These are phyloP conservation scores for Termitomyces sp. DNA, from an alignment of 768 basidiomycete species.

Conservation along the genomic window DNA sequence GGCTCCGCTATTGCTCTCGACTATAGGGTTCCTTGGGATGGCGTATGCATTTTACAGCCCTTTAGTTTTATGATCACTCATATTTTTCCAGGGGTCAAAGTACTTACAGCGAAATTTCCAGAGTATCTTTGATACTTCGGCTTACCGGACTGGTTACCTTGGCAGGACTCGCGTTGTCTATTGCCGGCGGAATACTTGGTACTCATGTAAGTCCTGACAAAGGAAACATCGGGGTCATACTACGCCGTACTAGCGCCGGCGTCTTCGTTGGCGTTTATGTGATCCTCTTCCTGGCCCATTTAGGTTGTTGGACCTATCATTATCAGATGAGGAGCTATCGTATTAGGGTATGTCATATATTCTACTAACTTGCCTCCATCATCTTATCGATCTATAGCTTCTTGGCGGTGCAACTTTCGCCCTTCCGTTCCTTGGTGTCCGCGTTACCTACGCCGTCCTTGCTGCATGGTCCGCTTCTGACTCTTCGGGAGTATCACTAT, in stretches of 20 bases:
- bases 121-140: constrained; percentile 33
- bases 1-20: constrained; percentile 34
- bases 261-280: constrained; percentile 39
- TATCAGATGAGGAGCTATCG: constrained; percentile 43
- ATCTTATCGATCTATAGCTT: constrained; percentile 34
- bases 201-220: constrained; percentile 28
- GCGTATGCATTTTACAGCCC: constrained; percentile 27
- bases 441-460: constrained; percentile 54
- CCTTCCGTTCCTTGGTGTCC: constrained; percentile 56
- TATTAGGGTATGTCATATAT: constrained; percentile 30
- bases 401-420: constrained; percentile 48
- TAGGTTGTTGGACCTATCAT: constrained; percentile 40
- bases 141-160: constrained; percentile 31
- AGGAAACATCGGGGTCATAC: constrained; percentile 27
- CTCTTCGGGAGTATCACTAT: constrained; percentile 30
- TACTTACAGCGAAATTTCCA: constrained; percentile 45
- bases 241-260: constrained; percentile 39
- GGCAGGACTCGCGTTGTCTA: constrained; percentile 34
- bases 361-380: background rate
- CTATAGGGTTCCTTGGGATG: constrained; percentile 46
- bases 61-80: constrained; percentile 13
- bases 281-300: constrained; percentile 32
- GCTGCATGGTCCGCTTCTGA: constrained; percentile 53
- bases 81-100: constrained; percentile 38
- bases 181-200: constrained; percentile 44